Base-by-base conservation (phyloP, 208 protist species). In the Crithidia acanthocephali region DNA sequence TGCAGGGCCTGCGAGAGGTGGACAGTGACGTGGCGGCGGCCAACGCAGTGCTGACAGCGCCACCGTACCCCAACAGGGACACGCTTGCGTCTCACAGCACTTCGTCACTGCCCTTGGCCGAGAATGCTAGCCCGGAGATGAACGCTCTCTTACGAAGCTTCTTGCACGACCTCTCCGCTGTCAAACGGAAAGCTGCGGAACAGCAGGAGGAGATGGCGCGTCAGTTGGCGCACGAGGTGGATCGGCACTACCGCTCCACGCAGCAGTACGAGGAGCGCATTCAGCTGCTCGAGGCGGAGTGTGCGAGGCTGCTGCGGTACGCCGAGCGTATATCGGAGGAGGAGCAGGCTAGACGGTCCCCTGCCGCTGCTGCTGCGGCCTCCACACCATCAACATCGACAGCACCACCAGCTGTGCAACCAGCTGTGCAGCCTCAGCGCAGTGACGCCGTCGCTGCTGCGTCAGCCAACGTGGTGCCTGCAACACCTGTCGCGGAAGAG, bases 211-310 rank as follows among this genome's bases (percentile, higher is more conserved):
- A 68, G 44, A 67, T 92, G 53, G 81, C 82, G 22, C 81, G 83
- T 11, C 76, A 86, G 32, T 72, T 93, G 10, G 70, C 83, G 18
- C 52, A 72, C 20, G 83, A 90, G 64, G 71, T 93, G 62, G 70
- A 90, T 20, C 74, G 75, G 27, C 85, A 91, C 63, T 81, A 85
- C 68, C 57, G 79, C 50, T 78, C 88, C 20, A 74, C 86, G 15
- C 68, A 78, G 48, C 85, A 89, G 74, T 88, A 87, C 79, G 88
- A 90, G 64, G 52, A 81, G 66, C 82, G 73, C 45, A 66, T 90
- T 20, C 67, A 61, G 35, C 45, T 70, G 1, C 50, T 85, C 13
- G 82, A 90, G 72, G 32, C 60, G 28, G 85, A 90, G 69, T 81
- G 84, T 50, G 58, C 73, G 32, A 51, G 64, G 40, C 72, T 85